Base-by-base conservation (phyloP, 78 protist genomes). In the Diacronema lutheri region DNA sequence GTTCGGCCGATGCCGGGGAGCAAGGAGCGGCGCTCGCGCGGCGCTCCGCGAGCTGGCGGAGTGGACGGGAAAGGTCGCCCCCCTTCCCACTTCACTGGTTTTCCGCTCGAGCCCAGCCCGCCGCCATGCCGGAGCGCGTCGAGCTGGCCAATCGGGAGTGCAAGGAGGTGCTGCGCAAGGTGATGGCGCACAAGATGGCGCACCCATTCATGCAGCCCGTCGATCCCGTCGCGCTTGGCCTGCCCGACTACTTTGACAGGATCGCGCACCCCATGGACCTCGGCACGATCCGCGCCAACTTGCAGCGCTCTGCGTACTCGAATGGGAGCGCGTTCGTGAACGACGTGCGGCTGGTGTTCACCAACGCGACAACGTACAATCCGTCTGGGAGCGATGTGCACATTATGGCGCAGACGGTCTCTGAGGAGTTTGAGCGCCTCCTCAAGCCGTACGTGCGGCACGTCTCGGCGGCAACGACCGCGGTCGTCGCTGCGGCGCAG, bases 181-280 rank as follows among this genome's bases (percentile, higher is more conserved):
- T 81, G 21, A n/a, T 0, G 33, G 1, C 37, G 40, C 89, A 90
- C n/a, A 82, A 72, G 78, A 35, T 19, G 10, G 56, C 90, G 11
- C 37, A 33, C 38, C 87, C 87, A 26, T 95, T 95, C 60, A 73
- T 83, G 35, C 77, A 19, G n/a, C 96, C 98, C 12, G 98, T 95
- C 10, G 97, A 95, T 33, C 95, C 94, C 20, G 88, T 72, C 31
- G 87, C 87, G n/a, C 81, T 92, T 37, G 37, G 61, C 31, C 87
- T 95, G 64, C 95, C 96, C 29, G 95, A 90, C 88, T 96, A 96
- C 78, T 86, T 93, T 55, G 31, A 13, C 3, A 46, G 88, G 58
- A 88, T 95, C 84, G 90, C 92, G 73, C 78, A 72, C 23, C 98
- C 98, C 44, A 96, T 96, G 98, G 98, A 96, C 78, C 84, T 96